These are phyloP conservation scores for Zygnema cylindricum DNA, from an alignment of 139 green algal species.

Conservation along the genomic window DNA sequence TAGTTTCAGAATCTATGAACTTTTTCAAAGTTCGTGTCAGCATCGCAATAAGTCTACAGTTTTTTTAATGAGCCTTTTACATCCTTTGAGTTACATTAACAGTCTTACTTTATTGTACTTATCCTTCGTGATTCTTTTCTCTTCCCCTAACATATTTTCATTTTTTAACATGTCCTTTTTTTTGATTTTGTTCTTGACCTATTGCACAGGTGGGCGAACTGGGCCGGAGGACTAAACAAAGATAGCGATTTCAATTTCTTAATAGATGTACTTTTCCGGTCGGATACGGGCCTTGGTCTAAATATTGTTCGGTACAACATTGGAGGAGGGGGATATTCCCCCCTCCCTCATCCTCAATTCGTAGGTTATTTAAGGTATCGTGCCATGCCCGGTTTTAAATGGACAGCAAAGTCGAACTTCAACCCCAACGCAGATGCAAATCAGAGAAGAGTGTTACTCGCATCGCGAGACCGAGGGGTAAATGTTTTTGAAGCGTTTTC, in stretches of 20 bases:
- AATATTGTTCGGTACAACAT: constrained; percentile 64
- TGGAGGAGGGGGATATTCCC: constrained; percentile 23
- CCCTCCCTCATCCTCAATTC: background rate
- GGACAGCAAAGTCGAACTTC: constrained; percentile 9
- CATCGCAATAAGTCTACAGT: too few species aligned
- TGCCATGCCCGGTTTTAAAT: constrained; percentile 31
- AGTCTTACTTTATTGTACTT: background rate
- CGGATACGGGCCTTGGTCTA: constrained; percentile 52
- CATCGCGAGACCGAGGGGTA: constrained; percentile 41
- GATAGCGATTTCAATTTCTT: constrained; percentile 1
- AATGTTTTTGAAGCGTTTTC: constrained; percentile 61
- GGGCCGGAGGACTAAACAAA: background rate
- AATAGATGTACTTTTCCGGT: constrained; percentile 59
- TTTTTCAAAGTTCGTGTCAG: too few species aligned
- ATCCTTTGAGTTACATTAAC: too few species aligned
- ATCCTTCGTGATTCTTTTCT: background rate
- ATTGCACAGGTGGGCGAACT: constrained; percentile 15
- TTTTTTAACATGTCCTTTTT: background rate
- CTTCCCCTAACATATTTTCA: background rate
- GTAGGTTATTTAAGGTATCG: constrained; percentile 1
- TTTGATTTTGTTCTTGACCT: background rate
- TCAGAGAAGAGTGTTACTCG: constrained; percentile 56
- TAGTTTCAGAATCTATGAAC: too few species aligned
- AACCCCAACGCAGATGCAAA: constrained; percentile 40
- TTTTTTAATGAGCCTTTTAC: too few species aligned